phyloP scores from a whole-genome alignment of 371 early-diverging fungal species.

The Mucor irregularis region DNA sequence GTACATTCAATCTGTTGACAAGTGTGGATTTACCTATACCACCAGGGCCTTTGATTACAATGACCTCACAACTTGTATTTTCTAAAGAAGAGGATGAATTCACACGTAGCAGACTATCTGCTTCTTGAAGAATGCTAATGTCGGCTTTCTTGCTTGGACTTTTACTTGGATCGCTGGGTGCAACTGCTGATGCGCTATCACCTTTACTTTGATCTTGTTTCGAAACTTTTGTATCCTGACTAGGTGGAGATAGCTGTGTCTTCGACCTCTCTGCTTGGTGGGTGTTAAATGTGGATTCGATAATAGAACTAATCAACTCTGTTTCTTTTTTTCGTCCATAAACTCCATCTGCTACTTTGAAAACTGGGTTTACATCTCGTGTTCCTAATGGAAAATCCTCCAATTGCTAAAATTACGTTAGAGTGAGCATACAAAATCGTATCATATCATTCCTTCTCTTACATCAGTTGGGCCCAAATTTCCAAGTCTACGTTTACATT shows the following conservation, averaged over 20 bases:
- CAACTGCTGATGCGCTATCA: too few relatives aligned
- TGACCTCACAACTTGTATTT: slow-evolving; percentile 26
- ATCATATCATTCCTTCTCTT: not conserved
- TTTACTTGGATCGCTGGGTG: too few relatives aligned
- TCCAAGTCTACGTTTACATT: slow-evolving; percentile 42
- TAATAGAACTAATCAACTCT: slow-evolving; percentile 30
- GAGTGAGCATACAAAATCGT: not conserved
- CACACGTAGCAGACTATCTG: slow-evolving; percentile 12
- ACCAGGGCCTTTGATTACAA: slow-evolving; percentile 41
- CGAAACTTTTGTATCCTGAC: too few relatives aligned
- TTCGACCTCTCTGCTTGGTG: slow-evolving; percentile 13
- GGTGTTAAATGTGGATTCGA: slow-evolving; percentile 19
- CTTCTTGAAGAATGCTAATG: slow-evolving; percentile 13
- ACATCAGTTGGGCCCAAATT: slow-evolving; percentile 12
- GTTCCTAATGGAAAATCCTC: slow-evolving; percentile 39
- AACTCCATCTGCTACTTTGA: slow-evolving; percentile 37
- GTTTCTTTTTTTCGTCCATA: slow-evolving; percentile 43
- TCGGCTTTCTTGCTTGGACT: not conserved
- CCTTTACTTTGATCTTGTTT: too few relatives aligned
- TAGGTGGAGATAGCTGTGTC: too few relatives aligned
- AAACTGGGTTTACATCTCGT: slow-evolving; percentile 44
- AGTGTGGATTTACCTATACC: slow-evolving; percentile 48
- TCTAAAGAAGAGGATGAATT: slow-evolving; percentile 11
- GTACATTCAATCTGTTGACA: slow-evolving; percentile 28
- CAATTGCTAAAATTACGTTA: slow-evolving; percentile 18